These are phyloP conservation scores for Glebionis coronaria DNA, from an alignment of 129 eudicot species.

Conservation along the genomic window DNA sequence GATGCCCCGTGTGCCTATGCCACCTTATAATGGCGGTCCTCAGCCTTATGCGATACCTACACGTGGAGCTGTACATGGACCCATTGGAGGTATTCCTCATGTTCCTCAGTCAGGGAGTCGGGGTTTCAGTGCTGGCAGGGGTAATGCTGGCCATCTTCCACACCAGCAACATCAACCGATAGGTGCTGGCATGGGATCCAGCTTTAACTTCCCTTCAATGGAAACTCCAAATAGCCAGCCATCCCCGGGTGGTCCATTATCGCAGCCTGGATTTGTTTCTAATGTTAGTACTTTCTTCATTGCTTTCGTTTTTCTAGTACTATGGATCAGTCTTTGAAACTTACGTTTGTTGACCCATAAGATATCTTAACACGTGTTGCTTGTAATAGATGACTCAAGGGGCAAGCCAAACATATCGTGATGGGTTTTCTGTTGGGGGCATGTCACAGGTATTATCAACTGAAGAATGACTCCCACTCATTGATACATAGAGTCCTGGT, in stretches of 20 bases:
- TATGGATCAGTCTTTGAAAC: neutral
- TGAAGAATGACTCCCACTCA: neutral
- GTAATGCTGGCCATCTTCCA: conserved; percentile 66
- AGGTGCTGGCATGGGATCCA: conserved; percentile 62
- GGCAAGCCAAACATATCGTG: conserved; percentile 73
- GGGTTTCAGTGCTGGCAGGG: conserved; percentile 95
- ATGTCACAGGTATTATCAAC: conserved; percentile 79
- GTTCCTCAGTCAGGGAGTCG: conserved; percentile 70
- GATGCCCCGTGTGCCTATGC: conserved; percentile 71
- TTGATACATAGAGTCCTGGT: too few relatives aligned
- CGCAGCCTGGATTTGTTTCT: conserved; percentile 88
- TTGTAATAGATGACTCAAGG: conserved; percentile 70
- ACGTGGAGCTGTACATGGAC: conserved; percentile 78
- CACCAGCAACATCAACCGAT: conserved; percentile 65
- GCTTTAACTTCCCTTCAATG: conserved; percentile 60
- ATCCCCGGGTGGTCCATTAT: conserved; percentile 75
- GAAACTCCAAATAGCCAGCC: conserved; percentile 82
- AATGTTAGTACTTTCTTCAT: conserved; percentile 44
- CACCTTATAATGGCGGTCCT: conserved; percentile 81
- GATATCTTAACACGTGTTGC: conserved; percentile 1
- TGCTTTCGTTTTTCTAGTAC: neutral
- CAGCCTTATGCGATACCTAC: conserved; percentile 94
- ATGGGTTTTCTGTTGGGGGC: conserved; percentile 92
- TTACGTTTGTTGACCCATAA: conserved; percentile 3
- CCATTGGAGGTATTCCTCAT: conserved; percentile 88